phyloP scores from a whole-genome alignment of 2,329 filamentous ascomycete species.

The Penicillium sumatraense region DNA sequence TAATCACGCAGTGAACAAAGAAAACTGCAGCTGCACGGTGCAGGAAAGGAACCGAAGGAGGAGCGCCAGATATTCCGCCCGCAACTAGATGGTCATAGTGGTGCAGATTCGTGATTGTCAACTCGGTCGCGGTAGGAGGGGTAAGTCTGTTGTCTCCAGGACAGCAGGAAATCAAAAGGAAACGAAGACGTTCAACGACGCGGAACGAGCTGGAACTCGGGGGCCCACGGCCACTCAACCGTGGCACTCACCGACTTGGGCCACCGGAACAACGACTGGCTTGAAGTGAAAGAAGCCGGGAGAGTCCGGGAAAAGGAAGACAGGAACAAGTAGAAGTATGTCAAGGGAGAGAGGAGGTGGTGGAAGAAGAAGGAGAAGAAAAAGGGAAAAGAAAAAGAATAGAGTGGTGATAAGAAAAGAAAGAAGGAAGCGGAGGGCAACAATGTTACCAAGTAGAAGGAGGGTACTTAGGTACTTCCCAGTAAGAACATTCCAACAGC shows the following conservation, averaged over 20 bases:
- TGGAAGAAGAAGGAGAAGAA: neutral
- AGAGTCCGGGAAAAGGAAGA: neutral
- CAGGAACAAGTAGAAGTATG: neutral
- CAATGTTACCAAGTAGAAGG: too few relatives aligned
- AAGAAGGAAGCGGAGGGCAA: neutral
- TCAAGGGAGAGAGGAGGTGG: neutral
- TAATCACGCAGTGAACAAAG: neutral
- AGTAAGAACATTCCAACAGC: neutral
- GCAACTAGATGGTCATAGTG: neutral
- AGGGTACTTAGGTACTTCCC: too few relatives aligned
- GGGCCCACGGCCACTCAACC: conserved; percentile 21
- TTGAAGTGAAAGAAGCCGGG: neutral
- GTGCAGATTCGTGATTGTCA: neutral
- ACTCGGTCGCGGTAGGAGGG: neutral
- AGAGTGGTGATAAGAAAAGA: neutral
- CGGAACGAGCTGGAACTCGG: conserved; percentile 6
- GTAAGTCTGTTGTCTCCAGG: too few relatives aligned
- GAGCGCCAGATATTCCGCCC: neutral
- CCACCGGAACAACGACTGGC: conserved; percentile 11
- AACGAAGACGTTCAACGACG: neutral
- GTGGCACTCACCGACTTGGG: conserved; percentile 20
- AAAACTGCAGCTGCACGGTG: neutral
- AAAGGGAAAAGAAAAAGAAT: neutral
- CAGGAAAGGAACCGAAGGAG: neutral
- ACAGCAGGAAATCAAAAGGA: neutral